Evolutionary conservation across 805 yeast genomes (phyloP).

Genomic region (Wickerhamiella nectarea): DNA sequence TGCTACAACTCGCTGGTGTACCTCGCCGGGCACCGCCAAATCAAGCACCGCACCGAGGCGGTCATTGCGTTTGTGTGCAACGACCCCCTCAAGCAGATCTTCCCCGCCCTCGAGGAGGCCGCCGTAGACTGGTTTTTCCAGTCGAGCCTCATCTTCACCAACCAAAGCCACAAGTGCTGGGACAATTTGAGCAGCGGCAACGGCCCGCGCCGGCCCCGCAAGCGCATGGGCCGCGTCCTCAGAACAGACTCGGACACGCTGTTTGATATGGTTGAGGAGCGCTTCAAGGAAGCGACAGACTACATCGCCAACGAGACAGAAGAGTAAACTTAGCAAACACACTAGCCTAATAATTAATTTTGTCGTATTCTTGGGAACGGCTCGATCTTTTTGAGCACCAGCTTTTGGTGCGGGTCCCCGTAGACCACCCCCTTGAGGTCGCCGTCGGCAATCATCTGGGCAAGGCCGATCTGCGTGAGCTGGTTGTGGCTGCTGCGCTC

Average conservation of each 20-base stretch:
- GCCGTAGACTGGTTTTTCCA: constrained; percentile 85
- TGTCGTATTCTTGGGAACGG: constrained; percentile 18
- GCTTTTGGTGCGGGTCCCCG: constrained; percentile 11
- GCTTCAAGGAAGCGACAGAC: constrained; percentile 75
- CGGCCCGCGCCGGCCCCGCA: constrained; percentile 58
- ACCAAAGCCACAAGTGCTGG: constrained; percentile 71
- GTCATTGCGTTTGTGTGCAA: constrained; percentile 57
- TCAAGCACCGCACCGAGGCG: constrained; percentile 52
- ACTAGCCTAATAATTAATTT: too few species aligned
- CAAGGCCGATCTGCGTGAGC: constrained; percentile 15
- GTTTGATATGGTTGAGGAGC: constrained; percentile 62
- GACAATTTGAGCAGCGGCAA: constrained; percentile 30
- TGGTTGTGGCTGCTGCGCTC: background rate
- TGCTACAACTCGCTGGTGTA: constrained; percentile 79
- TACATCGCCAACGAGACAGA: too few species aligned
- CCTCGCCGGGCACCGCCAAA: constrained; percentile 68
- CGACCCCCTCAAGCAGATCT: constrained; percentile 58
- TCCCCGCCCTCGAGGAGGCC: constrained; percentile 78
- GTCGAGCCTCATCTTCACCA: constrained; percentile 70
- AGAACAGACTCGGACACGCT: constrained; percentile 59
- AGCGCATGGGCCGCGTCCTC: constrained; percentile 81
- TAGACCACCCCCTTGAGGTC: constrained; percentile 19
- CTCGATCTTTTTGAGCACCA: constrained; percentile 15
- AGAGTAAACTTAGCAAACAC: too few species aligned
- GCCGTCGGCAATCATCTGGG: constrained; percentile 15